Evolutionary conservation across 257 asterid species (phyloP).

Genomic region (Solanum sitiens): DNA sequence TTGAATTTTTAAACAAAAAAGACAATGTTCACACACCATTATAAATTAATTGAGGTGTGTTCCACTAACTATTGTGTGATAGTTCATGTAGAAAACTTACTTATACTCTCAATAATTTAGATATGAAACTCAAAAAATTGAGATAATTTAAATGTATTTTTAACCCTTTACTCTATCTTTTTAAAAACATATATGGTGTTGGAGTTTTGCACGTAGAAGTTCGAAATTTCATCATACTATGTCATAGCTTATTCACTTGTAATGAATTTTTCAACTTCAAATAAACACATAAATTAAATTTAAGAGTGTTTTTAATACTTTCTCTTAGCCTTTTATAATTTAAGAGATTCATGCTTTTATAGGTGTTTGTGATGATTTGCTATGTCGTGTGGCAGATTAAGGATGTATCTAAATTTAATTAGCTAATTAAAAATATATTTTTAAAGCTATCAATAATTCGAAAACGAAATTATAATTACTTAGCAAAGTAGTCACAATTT

Average conservation of each 20-base stretch:
- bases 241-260: background rate
- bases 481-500: too few relatives aligned
- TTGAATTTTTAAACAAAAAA: background rate
- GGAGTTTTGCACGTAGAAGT: background rate
- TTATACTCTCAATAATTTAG: too few relatives aligned
- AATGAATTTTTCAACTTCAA: background rate
- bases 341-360: background rate
- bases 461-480: too few relatives aligned
- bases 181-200: background rate
- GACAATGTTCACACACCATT: background rate
- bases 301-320: too few relatives aligned
- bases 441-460: too few relatives aligned
- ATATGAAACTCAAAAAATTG: background rate
- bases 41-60: background rate
- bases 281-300: too few relatives aligned
- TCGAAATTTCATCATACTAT: background rate
- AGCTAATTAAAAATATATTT: too few relatives aligned
- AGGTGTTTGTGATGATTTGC: background rate
- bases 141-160: too few relatives aligned
- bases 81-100: too few relatives aligned
- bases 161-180: too few relatives aligned
- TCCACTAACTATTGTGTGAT: rapidly evolving
- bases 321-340: background rate
- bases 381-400: background rate
- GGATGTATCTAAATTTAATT: too few relatives aligned